Percentiles rank a stretch among this genome's conserved stretches.
Conservation (phyloP, 2,329 filamentous ascomycete species). For the Paecilomyces sp. region DNA sequence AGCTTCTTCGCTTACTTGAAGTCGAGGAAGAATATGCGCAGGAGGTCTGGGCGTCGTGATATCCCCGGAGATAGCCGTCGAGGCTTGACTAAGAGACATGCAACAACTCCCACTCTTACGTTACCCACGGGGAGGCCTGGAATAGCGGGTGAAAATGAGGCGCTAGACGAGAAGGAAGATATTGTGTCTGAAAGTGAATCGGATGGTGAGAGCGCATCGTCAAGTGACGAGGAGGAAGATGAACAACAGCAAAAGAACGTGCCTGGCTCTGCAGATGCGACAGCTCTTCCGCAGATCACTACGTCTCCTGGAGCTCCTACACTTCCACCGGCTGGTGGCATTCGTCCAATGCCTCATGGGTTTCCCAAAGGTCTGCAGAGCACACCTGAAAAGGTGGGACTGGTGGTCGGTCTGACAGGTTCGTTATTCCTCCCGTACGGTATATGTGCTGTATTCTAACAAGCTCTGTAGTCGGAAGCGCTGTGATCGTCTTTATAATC, state of each 20-base stretch:
- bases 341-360: background rate
- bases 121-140: background rate
- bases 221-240: background rate
- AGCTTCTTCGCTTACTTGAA: background rate
- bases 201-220: background rate
- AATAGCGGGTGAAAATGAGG: background rate
- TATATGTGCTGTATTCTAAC: background rate
- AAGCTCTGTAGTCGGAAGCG: background rate
- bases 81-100: background rate
- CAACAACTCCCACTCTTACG: background rate
- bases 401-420: background rate
- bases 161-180: background rate
- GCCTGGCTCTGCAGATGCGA: background rate
- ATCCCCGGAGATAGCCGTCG: background rate
- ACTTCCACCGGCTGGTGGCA: background rate
- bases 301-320: background rate
- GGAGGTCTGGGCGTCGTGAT: background rate
- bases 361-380: background rate
- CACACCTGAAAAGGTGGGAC: background rate
- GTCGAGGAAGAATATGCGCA: background rate
- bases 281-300: background rate
- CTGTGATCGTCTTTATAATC: background rate
- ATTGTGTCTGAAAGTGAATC: background rate
- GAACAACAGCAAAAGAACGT: background rate
- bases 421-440: background rate